phyloP scores from a whole-genome alignment of 148 eudicot genomes.

The Rhododendron ovatum region DNA sequence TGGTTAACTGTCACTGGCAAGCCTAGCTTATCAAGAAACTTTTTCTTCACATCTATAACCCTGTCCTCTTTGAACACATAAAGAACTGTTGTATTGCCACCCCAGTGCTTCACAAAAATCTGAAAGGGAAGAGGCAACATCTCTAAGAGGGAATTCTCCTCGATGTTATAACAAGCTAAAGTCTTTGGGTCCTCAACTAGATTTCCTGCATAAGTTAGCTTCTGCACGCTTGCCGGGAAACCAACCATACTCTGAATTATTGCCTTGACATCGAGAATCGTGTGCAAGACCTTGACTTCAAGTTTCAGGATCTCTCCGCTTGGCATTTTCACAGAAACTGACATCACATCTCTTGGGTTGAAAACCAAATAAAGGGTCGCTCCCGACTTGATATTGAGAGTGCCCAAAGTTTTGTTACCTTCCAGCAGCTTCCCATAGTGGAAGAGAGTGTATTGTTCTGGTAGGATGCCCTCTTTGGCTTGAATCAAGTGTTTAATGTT shows the following conservation, averaged over 20 bases:
- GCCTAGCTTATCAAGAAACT: constrained; percentile 10
- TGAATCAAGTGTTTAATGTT: constrained; percentile 14
- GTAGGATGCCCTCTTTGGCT: constrained; percentile 1
- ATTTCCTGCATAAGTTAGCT: neutral
- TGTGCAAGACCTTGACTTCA: constrained; percentile 22
- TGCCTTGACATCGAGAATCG: constrained; percentile 20
- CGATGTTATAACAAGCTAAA: constrained; percentile 13
- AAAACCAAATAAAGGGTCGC: constrained; percentile 21
- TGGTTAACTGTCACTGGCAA: neutral
- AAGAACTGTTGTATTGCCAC: neutral
- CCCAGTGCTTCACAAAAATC: constrained; percentile 17
- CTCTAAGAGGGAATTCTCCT: constrained; percentile 2
- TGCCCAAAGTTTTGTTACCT: constrained; percentile 12
- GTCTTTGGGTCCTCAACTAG: constrained; percentile 20
- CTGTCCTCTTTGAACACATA: constrained; percentile 15
- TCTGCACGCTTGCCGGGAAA: neutral
- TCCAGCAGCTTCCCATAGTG: constrained; percentile 20
- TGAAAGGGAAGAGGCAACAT: constrained; percentile 7
- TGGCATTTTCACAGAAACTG: constrained; percentile 18
- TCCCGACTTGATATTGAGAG: neutral
- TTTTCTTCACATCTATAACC: constrained; percentile 12
- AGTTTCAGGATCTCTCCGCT: constrained; percentile 1
- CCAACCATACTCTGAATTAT: constrained; percentile 17
- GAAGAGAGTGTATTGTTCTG: constrained; percentile 17
- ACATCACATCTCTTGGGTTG: constrained; percentile 20